Evolutionary conservation across 148 eudicot species (phyloP).

Genomic region (Nepenthes mirabilis): DNA sequence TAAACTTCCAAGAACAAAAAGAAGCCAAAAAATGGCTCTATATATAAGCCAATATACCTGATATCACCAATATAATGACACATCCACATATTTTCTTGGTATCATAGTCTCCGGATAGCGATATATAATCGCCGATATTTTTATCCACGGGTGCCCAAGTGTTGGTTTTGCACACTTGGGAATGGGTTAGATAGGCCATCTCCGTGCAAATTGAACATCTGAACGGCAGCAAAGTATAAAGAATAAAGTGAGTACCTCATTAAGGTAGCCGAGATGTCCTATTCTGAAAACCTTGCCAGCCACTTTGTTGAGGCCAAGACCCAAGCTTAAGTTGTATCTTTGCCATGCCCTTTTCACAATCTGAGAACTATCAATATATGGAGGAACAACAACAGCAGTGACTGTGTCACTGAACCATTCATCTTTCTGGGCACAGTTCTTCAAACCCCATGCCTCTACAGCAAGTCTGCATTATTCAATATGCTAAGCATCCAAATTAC

Average conservation of each 20-base stretch:
- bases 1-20: no score
- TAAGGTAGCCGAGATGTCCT: constrained; percentile 89
- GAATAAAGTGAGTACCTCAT: constrained; percentile 46
- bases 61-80: no score
- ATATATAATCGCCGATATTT: no score
- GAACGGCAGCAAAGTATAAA: background rate
- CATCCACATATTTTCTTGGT: no score
- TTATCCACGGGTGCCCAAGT: no score
- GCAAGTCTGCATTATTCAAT: constrained; percentile 59
- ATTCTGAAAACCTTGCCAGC: constrained; percentile 98
- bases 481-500: background rate
- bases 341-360: constrained; percentile 78
- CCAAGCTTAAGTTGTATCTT: constrained; percentile 90
- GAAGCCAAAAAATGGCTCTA: no score
- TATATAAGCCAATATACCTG: no score
- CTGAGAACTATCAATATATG: constrained; percentile 69
- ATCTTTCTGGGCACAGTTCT: constrained; percentile 92
- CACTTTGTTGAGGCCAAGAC: constrained; percentile 92
- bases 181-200: no score
- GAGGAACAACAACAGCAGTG: constrained; percentile 83
- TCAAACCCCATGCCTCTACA: constrained; percentile 98
- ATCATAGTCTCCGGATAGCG: no score
- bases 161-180: no score
- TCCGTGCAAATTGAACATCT: no score
- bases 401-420: constrained; percentile 98